These are phyloP conservation scores for Phytophthora tentaculata DNA, from an alignment of 352 stramenopile species.

Conservation along the genomic window DNA sequence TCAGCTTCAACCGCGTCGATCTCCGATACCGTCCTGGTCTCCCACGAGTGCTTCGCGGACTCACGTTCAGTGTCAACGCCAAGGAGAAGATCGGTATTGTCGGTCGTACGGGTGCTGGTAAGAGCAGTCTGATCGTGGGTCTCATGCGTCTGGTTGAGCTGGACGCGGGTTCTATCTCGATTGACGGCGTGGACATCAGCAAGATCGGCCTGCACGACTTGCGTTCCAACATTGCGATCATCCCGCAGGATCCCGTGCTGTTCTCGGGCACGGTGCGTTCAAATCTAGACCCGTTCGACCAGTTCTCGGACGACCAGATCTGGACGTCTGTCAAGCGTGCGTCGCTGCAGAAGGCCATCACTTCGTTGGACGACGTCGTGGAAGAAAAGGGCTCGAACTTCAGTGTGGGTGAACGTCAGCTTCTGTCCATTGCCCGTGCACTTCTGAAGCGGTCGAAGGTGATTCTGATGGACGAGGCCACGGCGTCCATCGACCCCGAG, in stretches of 20 bases:
- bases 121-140: conserved; percentile 49
- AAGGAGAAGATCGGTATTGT: conserved; percentile 85
- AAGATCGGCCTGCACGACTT: conserved; percentile 41
- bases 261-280: conserved; percentile 89
- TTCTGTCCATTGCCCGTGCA: conserved; percentile 95
- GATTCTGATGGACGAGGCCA: conserved; percentile 96
- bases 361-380: conserved; percentile 91
- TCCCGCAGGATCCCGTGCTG: conserved; percentile 92
- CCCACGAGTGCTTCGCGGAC: conserved; percentile 44
- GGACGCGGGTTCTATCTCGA: conserved; percentile 63
- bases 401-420: conserved; percentile 93
- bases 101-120: conserved; percentile 50
- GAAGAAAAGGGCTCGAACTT: conserved; percentile 95
- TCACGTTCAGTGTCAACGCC: conserved; percentile 59
- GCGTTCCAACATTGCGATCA: conserved; percentile 47
- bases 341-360: conserved; percentile 57
- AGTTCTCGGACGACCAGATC: conserved; percentile 41
- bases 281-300: conserved; percentile 91
- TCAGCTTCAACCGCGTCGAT: conserved; percentile 50
- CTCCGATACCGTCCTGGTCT: conserved; percentile 56
- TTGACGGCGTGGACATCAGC: conserved; percentile 87
- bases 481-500: conserved; percentile 86
- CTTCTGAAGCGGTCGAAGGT: conserved; percentile 88
- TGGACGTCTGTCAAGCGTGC: conserved; percentile 31
- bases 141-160: conserved; percentile 51